Conservation (phyloP, 495 filamentous ascomycete genomes). For the Tuber magnatum region DNA sequence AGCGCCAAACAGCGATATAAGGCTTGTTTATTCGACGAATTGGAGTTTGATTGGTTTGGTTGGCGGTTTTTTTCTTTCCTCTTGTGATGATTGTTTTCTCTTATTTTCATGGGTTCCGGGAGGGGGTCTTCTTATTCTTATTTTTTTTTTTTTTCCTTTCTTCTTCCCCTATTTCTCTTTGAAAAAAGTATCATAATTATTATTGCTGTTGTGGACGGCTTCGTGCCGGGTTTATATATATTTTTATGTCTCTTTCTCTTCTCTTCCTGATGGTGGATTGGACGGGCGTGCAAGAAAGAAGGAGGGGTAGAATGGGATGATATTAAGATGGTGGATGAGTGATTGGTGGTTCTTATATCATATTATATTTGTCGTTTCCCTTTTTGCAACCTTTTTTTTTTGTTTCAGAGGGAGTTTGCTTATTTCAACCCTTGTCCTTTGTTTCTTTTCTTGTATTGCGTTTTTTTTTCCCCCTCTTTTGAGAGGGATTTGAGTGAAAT, state of each 20-base stretch:
- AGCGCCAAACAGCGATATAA: neutral
- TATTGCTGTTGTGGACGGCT: neutral
- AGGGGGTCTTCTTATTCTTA: neutral
- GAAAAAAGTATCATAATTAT: neutral
- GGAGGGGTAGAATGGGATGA: neutral
- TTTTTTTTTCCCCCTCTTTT: neutral
- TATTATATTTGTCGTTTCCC: neutral
- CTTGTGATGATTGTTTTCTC: slow-evolving; percentile 3
- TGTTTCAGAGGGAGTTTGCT: neutral
- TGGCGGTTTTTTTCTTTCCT: slow-evolving; percentile 8
- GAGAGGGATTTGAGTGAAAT: neutral
- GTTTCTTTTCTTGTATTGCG: neutral
- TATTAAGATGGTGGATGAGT: neutral
- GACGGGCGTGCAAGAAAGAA: neutral
- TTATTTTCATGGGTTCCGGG: slow-evolving; percentile 2
- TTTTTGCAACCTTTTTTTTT: neutral
- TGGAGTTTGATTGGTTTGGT: slow-evolving; percentile 21
- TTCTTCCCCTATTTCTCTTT: too few species aligned
- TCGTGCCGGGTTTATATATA: neutral
- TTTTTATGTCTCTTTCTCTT: neutral
- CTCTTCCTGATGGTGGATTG: neutral
- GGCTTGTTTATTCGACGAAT: slow-evolving; percentile 2
- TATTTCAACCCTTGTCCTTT: neutral
- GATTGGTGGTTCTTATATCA: neutral
- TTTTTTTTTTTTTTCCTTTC: neutral